Conservation (phyloP, 2,329 filamentous ascomycete genomes). For the Venturia nashicola region DNA sequence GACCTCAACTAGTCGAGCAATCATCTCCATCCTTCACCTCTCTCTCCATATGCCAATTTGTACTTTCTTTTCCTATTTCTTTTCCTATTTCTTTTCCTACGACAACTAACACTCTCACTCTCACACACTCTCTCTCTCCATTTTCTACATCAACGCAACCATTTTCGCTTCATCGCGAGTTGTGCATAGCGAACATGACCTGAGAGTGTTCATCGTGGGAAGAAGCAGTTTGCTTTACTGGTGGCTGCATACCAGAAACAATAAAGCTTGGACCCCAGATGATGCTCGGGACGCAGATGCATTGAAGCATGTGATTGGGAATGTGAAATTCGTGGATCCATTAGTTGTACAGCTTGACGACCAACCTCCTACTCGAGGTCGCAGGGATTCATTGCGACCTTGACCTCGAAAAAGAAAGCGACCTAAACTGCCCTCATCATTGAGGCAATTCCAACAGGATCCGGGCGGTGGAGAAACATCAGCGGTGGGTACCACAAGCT, state of each 20-base stretch:
- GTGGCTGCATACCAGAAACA: not conserved
- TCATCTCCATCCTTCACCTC: not conserved
- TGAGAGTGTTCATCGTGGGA: conserved; percentile 12
- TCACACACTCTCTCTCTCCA: too few species aligned
- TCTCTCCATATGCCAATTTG: not conserved
- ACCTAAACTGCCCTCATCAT: too few species aligned
- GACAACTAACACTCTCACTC: not conserved
- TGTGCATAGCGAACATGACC: conserved; percentile 9
- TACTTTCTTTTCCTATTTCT: not conserved
- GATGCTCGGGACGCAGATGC: not conserved
- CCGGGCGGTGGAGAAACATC: not conserved
- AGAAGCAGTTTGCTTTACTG: not conserved
- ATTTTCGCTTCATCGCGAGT: not conserved
- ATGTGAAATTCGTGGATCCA: not conserved
- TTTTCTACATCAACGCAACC: not conserved
- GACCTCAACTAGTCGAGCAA: not conserved
- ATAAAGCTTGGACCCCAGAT: not conserved
- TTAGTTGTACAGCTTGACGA: not conserved
- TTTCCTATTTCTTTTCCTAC: too few species aligned
- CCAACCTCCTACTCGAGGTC: not conserved
- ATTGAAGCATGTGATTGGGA: not conserved
- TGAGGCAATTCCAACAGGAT: not conserved
- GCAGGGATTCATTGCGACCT: not conserved
- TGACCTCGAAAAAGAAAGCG: too few species aligned
- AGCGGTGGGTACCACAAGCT: too few species aligned